Conservation (phyloP, 2,329 filamentous ascomycete species). For the Xylariaceae sp. region DNA sequence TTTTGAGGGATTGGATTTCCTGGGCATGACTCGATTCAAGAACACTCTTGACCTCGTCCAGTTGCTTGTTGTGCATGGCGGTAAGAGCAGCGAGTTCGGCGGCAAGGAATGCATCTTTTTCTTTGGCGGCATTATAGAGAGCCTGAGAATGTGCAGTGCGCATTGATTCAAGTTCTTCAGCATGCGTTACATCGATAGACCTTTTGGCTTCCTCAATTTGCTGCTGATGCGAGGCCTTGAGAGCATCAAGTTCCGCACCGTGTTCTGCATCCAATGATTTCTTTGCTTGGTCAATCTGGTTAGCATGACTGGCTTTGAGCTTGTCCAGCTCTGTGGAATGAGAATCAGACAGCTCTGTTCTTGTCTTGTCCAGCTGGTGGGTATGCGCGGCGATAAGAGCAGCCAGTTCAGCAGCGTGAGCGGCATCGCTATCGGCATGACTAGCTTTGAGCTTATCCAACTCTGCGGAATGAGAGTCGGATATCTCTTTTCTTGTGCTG, state of each 20-base stretch:
- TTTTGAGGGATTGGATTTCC: constrained; percentile 22
- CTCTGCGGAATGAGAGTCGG: constrained; percentile 13
- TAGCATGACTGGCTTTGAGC: constrained; percentile 22
- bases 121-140: constrained; percentile 20
- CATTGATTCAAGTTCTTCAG: constrained; percentile 25
- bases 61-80: constrained; percentile 15
- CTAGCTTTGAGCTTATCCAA: constrained; percentile 17
- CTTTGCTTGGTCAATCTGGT: constrained; percentile 23
- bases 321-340: constrained; percentile 24
- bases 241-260: constrained; percentile 21
- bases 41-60: constrained; percentile 16
- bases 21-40: constrained; percentile 16
- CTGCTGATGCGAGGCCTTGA: constrained; percentile 20
- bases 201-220: constrained; percentile 24
- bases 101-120: constrained; percentile 20
- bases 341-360: constrained; percentile 19
- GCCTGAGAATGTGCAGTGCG: constrained; percentile 15
- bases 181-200: constrained; percentile 17
- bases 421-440: constrained; percentile 16
- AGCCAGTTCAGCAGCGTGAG: too few species aligned
- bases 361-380: too few species aligned
- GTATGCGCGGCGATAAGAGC: too few species aligned
- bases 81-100: constrained; percentile 20
- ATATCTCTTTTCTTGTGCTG: constrained; percentile 12
- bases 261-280: constrained; percentile 19